Conservation (phyloP, 2,329 filamentous ascomycete genomes). For the Colletotrichum sidae region DNA sequence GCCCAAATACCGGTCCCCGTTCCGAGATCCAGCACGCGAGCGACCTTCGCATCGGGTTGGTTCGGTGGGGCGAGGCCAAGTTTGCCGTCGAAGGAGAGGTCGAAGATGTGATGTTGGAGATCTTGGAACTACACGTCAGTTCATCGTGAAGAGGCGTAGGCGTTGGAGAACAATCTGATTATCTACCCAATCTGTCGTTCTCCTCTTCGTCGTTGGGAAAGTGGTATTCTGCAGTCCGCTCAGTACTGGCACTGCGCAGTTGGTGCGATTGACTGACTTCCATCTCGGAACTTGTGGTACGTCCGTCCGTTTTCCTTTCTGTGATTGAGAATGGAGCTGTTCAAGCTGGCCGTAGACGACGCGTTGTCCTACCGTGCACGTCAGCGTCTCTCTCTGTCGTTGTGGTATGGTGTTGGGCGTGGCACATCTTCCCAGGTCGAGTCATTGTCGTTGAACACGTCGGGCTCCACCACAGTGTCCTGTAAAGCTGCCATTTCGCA, state of each 20-base stretch:
- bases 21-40: conserved; percentile 43
- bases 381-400: neutral
- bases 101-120: conserved; percentile 66
- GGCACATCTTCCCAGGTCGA: conserved; percentile 29
- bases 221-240: conserved; percentile 33
- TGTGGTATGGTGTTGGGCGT: no score
- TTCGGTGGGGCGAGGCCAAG: conserved; percentile 34
- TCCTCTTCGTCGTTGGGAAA: conserved; percentile 38
- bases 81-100: conserved; percentile 52
- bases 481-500: conserved; percentile 4
- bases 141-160: no score
- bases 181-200: conserved; percentile 35
- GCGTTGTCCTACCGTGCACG: neutral
- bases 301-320: conserved; percentile 38
- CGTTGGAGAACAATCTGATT: neutral
- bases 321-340: conserved; percentile 46
- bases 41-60: conserved; percentile 33
- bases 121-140: conserved; percentile 44
- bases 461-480: conserved; percentile 29
- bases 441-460: conserved; percentile 33
- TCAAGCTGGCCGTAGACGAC: conserved; percentile 45
- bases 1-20: conserved; percentile 47
- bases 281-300: conserved; percentile 40
- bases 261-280: conserved; percentile 17
- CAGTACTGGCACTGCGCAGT: neutral